phyloP scores from a whole-genome alignment of 306 rosid species.

The Lablab purpureus region DNA sequence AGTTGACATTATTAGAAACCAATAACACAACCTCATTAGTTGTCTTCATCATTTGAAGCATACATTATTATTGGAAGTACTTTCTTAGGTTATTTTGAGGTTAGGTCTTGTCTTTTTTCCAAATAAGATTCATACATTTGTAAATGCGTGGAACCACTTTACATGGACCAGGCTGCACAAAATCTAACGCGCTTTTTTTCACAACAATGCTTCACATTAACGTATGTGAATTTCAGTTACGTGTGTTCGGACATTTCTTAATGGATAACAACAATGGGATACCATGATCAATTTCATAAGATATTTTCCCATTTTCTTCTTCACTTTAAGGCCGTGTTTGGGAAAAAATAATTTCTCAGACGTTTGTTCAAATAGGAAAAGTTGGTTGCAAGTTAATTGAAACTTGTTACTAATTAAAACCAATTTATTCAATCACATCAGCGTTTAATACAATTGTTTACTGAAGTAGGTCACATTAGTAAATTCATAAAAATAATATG shows the following conservation, averaged over 20 bases:
- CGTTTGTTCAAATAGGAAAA: neutral
- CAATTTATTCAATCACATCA: too few species aligned
- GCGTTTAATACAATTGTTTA: too few species aligned
- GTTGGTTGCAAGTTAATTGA: too few species aligned
- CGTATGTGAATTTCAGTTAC: neutral
- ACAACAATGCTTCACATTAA: slow-evolving; percentile 6
- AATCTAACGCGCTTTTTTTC: slow-evolving; percentile 38
- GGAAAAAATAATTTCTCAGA: neutral
- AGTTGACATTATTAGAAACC: slow-evolving; percentile 37
- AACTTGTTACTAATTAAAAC: too few species aligned
- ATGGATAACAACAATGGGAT: neutral
- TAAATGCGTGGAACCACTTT: slow-evolving; percentile 34
- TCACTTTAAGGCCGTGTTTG: neutral
- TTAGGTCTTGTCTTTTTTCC: neutral
- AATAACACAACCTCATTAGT: slow-evolving; percentile 7
- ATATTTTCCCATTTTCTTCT: neutral
- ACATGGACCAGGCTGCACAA: neutral
- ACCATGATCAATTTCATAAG: neutral
- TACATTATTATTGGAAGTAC: neutral
- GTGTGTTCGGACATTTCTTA: neutral
- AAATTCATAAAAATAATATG: too few species aligned
- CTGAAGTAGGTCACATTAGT: too few species aligned
- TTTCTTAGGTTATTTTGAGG: neutral
- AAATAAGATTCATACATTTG: neutral
- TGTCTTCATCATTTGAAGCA: slow-evolving; percentile 39